Percentiles rank a stretch among this genome's conserved stretches.
phyloP scores from a whole-genome alignment of 805 yeast genomes.

The Scheffersomyces spartinae region DNA sequence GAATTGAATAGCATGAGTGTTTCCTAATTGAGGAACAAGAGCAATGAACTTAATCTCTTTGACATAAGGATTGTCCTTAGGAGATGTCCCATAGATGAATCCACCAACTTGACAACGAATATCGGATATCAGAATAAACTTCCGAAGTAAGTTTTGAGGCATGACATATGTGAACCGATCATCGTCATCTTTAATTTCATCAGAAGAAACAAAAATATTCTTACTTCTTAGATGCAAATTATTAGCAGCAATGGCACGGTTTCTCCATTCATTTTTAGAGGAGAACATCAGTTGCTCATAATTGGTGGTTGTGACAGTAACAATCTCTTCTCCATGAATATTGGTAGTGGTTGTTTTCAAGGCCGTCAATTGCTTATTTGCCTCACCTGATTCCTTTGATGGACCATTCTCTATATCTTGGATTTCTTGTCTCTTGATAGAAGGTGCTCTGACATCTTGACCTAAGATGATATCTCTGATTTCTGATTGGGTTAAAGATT shows the following conservation, averaged over 20 bases:
- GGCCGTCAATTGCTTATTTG: constrained; percentile 51
- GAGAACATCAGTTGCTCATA: constrained; percentile 79
- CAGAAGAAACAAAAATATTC: constrained; percentile 55
- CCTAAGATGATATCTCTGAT: constrained; percentile 90
- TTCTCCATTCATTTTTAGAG: constrained; percentile 86
- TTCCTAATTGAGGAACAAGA: constrained; percentile 83
- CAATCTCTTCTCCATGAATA: constrained; percentile 93
- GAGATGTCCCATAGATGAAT: constrained; percentile 68
- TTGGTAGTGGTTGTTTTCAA: constrained; percentile 74
- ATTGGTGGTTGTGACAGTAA: constrained; percentile 82
- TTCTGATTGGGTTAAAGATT: constrained; percentile 84
- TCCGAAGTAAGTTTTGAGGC: constrained; percentile 71
- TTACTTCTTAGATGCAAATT: constrained; percentile 64
- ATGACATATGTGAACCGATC: constrained; percentile 58
- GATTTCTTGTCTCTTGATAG: constrained; percentile 74
- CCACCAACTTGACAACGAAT: constrained; percentile 76
- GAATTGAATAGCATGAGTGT: constrained; percentile 50
- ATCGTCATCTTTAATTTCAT: constrained; percentile 41
- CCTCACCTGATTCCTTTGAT: constrained; percentile 29
- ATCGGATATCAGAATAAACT: constrained; percentile 73
- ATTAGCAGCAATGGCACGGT: constrained; percentile 69
- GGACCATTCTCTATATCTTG: constrained; percentile 52
- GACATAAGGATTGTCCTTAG: constrained; percentile 56
- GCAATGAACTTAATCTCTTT: constrained; percentile 71
- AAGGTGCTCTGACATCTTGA: constrained; percentile 86